Conservation (phyloP, 495 filamentous ascomycete genomes). For the Aspergillus funiculosus region DNA sequence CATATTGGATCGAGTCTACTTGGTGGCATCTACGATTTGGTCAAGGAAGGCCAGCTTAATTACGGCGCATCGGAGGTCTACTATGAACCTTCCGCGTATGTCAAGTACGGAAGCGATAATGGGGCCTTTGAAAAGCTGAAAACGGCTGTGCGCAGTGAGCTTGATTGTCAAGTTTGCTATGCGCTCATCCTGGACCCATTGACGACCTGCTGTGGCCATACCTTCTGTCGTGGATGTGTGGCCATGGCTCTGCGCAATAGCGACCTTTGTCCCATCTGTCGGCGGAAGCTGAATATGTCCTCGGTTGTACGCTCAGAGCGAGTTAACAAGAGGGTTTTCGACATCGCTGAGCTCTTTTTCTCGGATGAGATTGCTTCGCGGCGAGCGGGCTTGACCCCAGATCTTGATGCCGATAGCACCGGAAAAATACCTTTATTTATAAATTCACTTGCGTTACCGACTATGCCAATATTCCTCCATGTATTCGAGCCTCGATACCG, state of each 20-base stretch:
- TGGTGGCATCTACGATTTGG: conserved; percentile 28
- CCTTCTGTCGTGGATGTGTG: conserved; percentile 77
- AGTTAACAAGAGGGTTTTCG: conserved; percentile 55
- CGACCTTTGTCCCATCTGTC: conserved; percentile 72
- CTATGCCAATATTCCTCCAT: conserved; percentile 77
- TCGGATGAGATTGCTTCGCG: conserved; percentile 57
- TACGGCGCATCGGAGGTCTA: conserved; percentile 43
- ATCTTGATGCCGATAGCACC: conserved; percentile 45
- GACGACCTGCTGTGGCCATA: conserved; percentile 83
- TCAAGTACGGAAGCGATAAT: conserved; percentile 36
- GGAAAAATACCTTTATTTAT: conserved; percentile 70
- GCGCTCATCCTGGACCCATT: conserved; percentile 69
- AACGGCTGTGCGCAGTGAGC: conserved; percentile 56
- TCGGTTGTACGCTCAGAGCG: conserved; percentile 48
- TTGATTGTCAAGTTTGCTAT: conserved; percentile 89
- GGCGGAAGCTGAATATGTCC: conserved; percentile 58
- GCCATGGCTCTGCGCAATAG: conserved; percentile 69
- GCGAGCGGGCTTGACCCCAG: conserved; percentile 46
- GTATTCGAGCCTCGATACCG: conserved; percentile 90
- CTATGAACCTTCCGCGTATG: conserved; percentile 44
- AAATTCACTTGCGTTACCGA: conserved; percentile 73
- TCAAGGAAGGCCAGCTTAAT: conserved; percentile 28
- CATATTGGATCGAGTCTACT: conserved; percentile 19
- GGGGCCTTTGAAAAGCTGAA: conserved; percentile 46
- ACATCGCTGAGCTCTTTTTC: conserved; percentile 58